Conservation (phyloP, 768 basidiomycete genomes). For the Boletus speciosus region DNA sequence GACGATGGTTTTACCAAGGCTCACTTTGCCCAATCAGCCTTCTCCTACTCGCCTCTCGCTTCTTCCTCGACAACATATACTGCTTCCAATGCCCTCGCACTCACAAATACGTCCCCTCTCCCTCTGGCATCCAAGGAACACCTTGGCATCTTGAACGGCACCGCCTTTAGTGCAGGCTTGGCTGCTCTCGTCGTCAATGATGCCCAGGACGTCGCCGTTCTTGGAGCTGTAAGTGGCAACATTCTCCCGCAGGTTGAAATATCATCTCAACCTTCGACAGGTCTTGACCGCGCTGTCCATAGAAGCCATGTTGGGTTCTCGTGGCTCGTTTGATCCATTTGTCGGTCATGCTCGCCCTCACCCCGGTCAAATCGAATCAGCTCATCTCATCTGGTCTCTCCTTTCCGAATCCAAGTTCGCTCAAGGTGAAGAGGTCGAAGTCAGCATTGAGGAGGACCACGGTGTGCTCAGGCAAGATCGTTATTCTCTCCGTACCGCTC, state of each 20-base stretch:
- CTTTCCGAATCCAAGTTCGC: slow-evolving; percentile 70
- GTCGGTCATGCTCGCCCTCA: slow-evolving; percentile 76
- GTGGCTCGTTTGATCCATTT: slow-evolving; percentile 73
- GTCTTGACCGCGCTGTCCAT: slow-evolving; percentile 80
- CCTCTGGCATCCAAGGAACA: slow-evolving; percentile 73
- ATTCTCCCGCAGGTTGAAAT: neutral
- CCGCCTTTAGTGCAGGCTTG: slow-evolving; percentile 80
- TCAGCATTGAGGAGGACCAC: slow-evolving; percentile 66
- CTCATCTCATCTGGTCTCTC: slow-evolving; percentile 63
- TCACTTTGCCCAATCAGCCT: neutral
- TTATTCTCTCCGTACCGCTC: slow-evolving; percentile 60
- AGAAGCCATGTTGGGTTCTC: slow-evolving; percentile 75
- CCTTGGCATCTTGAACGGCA: slow-evolving; percentile 80
- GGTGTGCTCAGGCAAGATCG: slow-evolving; percentile 80
- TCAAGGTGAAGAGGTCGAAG: slow-evolving; percentile 66
- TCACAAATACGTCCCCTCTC: slow-evolving; percentile 61
- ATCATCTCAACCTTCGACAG: slow-evolving; percentile 30
- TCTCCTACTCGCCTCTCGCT: neutral
- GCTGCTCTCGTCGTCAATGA: slow-evolving; percentile 71
- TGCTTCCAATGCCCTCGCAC: slow-evolving; percentile 49
- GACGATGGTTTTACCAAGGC: slow-evolving; percentile 22
- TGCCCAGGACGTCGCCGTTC: slow-evolving; percentile 60
- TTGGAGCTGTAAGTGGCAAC: slow-evolving; percentile 37
- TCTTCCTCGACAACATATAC: slow-evolving; percentile 10
- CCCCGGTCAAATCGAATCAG: slow-evolving; percentile 80